phyloP scores from a whole-genome alignment of 2,329 filamentous ascomycete genomes.

The Triangularia verruculosa region DNA sequence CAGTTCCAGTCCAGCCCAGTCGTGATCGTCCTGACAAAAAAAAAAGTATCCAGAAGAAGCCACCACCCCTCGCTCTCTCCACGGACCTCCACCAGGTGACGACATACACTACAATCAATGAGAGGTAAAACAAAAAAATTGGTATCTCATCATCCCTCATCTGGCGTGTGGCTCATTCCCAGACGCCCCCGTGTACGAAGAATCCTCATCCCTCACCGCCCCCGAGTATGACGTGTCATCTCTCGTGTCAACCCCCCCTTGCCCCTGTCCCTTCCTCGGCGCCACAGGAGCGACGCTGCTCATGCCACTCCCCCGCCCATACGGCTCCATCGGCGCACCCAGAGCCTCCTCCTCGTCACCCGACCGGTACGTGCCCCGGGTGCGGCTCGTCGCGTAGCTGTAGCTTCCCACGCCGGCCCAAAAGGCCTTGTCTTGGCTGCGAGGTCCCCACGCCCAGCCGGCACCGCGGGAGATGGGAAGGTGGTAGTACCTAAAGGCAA shows the following conservation, averaged over 20 bases:
- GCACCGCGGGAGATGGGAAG: slow-evolving; percentile 73
- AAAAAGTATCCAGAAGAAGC: not conserved
- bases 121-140: not conserved
- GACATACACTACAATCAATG: not conserved
- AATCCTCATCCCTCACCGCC: slow-evolving; percentile 19
- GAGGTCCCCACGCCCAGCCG: slow-evolving; percentile 86
- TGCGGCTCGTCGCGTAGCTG: slow-evolving; percentile 50
- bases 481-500: slow-evolving; percentile 84
- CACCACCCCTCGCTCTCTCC: not conserved
- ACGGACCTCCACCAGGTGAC: not conserved
- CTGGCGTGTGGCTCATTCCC: not conserved
- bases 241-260: not conserved
- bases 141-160: not conserved
- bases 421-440: slow-evolving; percentile 70
- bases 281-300: slow-evolving; percentile 1
- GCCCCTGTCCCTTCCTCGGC: slow-evolving; percentile 12
- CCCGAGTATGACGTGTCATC: slow-evolving; percentile 19
- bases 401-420: slow-evolving; percentile 68
- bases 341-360: slow-evolving; percentile 34
- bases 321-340: slow-evolving; percentile 3
- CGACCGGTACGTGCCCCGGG: slow-evolving; percentile 26
- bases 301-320: slow-evolving; percentile 18
- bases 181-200: slow-evolving; percentile 14
- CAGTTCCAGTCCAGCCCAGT: slow-evolving; percentile 1
- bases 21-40: not conserved